Percentiles rank a stretch among this genome's conserved stretches.
These are phyloP conservation scores for Candida adriatica DNA, from an alignment of 805 yeast species.

Conservation along the genomic window DNA sequence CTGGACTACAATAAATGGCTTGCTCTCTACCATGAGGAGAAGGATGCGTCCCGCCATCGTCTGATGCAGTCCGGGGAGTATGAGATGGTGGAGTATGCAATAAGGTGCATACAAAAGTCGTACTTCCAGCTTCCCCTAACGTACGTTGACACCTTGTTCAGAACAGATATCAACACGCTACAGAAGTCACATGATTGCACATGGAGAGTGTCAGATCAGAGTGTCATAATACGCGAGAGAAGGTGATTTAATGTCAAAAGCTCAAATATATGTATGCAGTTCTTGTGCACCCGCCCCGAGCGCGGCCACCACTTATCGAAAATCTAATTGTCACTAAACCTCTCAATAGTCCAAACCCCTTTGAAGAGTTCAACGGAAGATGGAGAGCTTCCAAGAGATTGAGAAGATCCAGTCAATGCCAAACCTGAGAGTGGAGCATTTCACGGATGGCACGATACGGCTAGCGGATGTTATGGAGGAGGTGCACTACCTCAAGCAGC, in stretches of 20 bases:
- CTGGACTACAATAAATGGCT: constrained; percentile 29
- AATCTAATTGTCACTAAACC: too few species aligned
- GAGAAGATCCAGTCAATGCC: constrained; percentile 21
- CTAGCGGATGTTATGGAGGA: constrained; percentile 30
- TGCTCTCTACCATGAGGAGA: constrained; percentile 17
- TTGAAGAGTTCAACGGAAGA: too few species aligned
- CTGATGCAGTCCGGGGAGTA: constrained; percentile 40
- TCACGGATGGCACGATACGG: constrained; percentile 32
- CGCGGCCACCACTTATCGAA: too few species aligned
- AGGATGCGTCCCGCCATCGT: constrained; percentile 9
- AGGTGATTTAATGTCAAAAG: neutral
- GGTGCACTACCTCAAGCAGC: constrained; percentile 27
- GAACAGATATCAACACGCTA: constrained; percentile 5
- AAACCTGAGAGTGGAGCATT: constrained; percentile 30
- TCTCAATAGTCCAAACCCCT: too few species aligned
- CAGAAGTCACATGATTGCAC: constrained; percentile 3
- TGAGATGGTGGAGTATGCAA: constrained; percentile 27
- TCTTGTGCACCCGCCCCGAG: too few species aligned
- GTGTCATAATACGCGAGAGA: constrained; percentile 12
- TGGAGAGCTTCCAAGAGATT: constrained; percentile 25
- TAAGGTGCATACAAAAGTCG: constrained; percentile 28
- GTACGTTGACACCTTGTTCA: constrained; percentile 12
- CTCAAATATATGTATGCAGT: too few species aligned
- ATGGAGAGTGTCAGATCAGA: constrained; percentile 11
- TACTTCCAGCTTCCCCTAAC: constrained; percentile 29